A percentile compares a stretch with the other conserved stretches of the same genome.
These are phyloP conservation scores for Pisolithus albus DNA, from an alignment of 768 basidiomycete genomes.

Conservation along the genomic window DNA sequence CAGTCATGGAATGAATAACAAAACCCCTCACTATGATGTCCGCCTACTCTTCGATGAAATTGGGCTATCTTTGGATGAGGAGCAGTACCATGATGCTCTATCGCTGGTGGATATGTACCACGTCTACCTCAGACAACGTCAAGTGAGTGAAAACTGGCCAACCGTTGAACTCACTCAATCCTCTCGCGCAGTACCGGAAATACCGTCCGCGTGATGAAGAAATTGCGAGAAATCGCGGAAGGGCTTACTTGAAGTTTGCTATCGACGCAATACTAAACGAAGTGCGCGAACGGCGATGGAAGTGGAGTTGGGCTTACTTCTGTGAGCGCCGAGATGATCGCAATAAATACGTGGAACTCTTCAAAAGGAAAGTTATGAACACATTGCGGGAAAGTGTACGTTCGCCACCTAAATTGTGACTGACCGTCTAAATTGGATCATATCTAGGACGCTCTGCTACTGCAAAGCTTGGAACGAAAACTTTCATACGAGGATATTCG, in stretches of 20 bases:
- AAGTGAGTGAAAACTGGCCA: conserved; percentile 38
- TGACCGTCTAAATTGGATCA: neutral
- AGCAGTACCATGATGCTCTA: conserved; percentile 91
- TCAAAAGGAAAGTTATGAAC: conserved; percentile 64
- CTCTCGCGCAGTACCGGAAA: conserved; percentile 55
- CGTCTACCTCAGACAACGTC: conserved; percentile 79
- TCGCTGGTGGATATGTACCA: conserved; percentile 96
- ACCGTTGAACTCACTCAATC: conserved; percentile 7
- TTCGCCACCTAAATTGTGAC: neutral
- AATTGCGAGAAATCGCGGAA: conserved; percentile 51
- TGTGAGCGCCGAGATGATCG: conserved; percentile 83
- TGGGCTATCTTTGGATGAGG: conserved; percentile 82
- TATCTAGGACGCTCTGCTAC: conserved; percentile 41
- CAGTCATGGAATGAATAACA: conserved; percentile 67
- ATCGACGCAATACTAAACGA: conserved; percentile 71
- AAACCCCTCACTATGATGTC: conserved; percentile 80
- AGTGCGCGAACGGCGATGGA: conserved; percentile 72
- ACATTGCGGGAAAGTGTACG: conserved; percentile 50
- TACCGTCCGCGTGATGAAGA: conserved; percentile 65
- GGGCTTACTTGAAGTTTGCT: conserved; percentile 73
- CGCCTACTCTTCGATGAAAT: conserved; percentile 90
- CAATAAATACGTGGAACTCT: conserved; percentile 75
- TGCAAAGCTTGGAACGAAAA: conserved; percentile 71
- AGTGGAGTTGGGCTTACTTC: conserved; percentile 93
- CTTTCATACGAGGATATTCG: conserved; percentile 92